Percentiles rank a stretch among this genome's conserved stretches.
Evolutionary conservation across 306 rosid genomes (phyloP).

Genomic region (Rubus parviflorus): DNA sequence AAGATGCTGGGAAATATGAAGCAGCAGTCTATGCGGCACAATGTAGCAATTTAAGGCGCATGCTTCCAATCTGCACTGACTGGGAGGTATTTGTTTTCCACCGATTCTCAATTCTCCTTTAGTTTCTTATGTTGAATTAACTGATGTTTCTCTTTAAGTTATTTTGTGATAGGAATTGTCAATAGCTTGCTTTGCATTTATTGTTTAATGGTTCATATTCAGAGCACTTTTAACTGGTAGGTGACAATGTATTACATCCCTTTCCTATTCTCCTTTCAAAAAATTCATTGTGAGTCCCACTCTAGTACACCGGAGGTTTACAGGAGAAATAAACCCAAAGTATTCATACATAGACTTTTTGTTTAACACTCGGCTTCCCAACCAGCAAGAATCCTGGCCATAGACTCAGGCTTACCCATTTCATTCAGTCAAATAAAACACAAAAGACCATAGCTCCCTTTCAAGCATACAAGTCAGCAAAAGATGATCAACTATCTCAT

Average conservation of each 20-base stretch:
- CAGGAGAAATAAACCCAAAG: background rate
- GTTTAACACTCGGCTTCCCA: background rate
- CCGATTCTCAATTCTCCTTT: constrained; percentile 12
- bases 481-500: background rate
- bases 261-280: background rate
- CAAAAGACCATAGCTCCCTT: background rate
- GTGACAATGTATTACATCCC: background rate
- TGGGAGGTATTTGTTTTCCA: constrained; percentile 76
- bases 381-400: background rate
- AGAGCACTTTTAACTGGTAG: background rate
- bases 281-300: background rate
- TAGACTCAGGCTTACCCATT: background rate
- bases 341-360: background rate
- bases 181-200: constrained; percentile 6
- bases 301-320: background rate
- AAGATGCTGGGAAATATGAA: constrained; percentile 90
- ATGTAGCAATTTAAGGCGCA: constrained; percentile 79
- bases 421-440: constrained; percentile 1
- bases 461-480: background rate
- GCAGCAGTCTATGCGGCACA: constrained; percentile 90
- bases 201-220: background rate
- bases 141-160: background rate
- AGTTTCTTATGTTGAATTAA: constrained; percentile 5
- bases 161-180: constrained; percentile 5
- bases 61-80: constrained; percentile 91